Evolutionary conservation across 768 basidiomycete genomes (phyloP).

Genomic region (Sporobolomyces phaffii): DNA sequence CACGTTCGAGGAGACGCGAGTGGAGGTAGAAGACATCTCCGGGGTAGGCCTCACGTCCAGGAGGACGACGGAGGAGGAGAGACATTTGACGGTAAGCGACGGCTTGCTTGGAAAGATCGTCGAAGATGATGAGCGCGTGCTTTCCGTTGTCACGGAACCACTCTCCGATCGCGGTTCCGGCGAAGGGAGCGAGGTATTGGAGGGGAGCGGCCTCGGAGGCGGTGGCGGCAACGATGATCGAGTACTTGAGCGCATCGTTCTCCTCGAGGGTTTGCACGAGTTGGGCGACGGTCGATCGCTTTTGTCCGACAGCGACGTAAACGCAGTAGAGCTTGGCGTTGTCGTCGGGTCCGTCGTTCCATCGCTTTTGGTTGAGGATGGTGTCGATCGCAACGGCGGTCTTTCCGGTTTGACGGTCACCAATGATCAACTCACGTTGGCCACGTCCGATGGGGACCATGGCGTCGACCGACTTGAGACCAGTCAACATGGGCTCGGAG

Average conservation of each 20-base stretch:
- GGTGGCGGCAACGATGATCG: conserved; percentile 98
- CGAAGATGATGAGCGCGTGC: conserved; percentile 98
- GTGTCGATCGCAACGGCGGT: conserved; percentile 99
- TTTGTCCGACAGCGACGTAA: conserved; percentile 98
- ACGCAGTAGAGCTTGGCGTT: conserved; percentile 99
- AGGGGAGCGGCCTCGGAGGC: conserved; percentile 98
- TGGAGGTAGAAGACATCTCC: conserved; percentile 80
- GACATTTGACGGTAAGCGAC: conserved; percentile 99
- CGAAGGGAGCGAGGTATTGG: conserved; percentile 99
- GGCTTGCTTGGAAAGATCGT: conserved; percentile 99
- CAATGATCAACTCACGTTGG: conserved; percentile 99
- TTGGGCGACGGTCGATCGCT: conserved; percentile 98
- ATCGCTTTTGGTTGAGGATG: conserved; percentile 99
- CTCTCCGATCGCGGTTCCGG: conserved; percentile 99
- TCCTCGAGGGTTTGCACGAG: conserved; percentile 99
- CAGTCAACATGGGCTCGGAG: conserved; percentile 97
- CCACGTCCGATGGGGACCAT: conserved; percentile 99
- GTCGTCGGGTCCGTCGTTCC: conserved; percentile 98
- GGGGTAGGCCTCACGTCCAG: conserved; percentile 99
- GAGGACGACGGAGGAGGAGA: conserved; percentile 97
- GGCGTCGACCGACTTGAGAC: conserved; percentile 99
- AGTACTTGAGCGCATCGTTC: conserved; percentile 99
- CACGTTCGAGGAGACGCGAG: conserved; percentile 99
- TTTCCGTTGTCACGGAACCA: conserved; percentile 99
- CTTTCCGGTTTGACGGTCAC: conserved; percentile 99